phyloP scores from a whole-genome alignment of 148 eudicot species.

The Rhododendron simsii region DNA sequence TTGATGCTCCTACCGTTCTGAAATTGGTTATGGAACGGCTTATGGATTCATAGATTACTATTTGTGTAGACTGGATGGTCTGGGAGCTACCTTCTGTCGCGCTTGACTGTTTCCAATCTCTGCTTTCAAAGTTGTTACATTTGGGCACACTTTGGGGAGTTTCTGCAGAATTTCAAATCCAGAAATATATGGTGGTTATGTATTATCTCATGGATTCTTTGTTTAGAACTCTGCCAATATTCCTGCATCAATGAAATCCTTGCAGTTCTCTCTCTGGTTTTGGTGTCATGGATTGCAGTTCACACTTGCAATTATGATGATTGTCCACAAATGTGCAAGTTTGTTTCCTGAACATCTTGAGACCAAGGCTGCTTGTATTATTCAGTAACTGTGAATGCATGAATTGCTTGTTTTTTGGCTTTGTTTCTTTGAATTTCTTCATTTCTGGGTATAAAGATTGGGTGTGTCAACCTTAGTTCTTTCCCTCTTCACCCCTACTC shows the following conservation, averaged over 20 bases:
- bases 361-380: neutral
- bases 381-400: neutral
- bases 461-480: neutral
- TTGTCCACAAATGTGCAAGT: neutral
- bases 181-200: neutral
- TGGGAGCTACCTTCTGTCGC: neutral
- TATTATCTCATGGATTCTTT: neutral
- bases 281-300: neutral
- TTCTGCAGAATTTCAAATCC: neutral
- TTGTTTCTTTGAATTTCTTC: neutral
- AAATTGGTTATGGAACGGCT: conserved; percentile 86
- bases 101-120: neutral
- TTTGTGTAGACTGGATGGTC: neutral
- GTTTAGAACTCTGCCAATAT: neutral
- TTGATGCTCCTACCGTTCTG: conserved; percentile 72
- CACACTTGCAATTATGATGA: neutral
- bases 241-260: neutral
- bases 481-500: neutral
- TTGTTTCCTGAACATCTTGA: neutral
- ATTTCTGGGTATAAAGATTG: neutral
- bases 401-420: neutral
- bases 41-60: conserved; percentile 29
- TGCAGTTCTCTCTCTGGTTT: neutral
- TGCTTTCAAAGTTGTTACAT: neutral
- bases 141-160: neutral